Percentiles rank a stretch among this genome's conserved stretches.
Conservation (phyloP, 140 eudicot genomes). For the Oenanthe javanica region DNA sequence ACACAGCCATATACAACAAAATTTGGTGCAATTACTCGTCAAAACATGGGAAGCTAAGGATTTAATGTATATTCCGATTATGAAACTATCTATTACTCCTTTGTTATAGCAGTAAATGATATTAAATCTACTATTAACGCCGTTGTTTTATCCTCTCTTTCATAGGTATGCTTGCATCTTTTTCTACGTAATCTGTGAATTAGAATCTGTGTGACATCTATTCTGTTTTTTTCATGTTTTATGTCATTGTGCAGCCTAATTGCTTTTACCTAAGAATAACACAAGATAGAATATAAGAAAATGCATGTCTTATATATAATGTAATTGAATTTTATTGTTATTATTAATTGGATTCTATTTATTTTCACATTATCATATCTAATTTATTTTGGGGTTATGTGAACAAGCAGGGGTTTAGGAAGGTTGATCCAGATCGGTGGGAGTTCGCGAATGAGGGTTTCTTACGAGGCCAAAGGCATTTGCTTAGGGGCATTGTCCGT, state of each 20-base stretch:
- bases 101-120: background rate
- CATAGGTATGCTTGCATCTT: background rate
- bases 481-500: slow-evolving; percentile 58
- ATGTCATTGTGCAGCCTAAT: background rate
- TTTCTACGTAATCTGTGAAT: background rate
- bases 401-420: slow-evolving; percentile 69
- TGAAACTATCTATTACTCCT: background rate
- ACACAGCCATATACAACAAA: background rate
- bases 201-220: background rate
- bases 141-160: background rate
- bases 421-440: slow-evolving; percentile 98
- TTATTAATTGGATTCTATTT: background rate
- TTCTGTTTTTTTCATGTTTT: background rate
- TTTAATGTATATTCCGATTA: background rate
- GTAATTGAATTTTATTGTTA: background rate
- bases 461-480: slow-evolving; percentile 78
- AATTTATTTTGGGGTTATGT: background rate
- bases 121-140: background rate
- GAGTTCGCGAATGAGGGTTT: slow-evolving; percentile 98
- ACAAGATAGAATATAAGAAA: background rate
- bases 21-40: background rate
- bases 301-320: background rate
- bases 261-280: background rate
- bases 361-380: background rate
- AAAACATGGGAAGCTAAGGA: background rate